These are phyloP conservation scores for Cercospora nicotianae DNA, from an alignment of 2,329 filamentous ascomycete species.

Conservation along the genomic window DNA sequence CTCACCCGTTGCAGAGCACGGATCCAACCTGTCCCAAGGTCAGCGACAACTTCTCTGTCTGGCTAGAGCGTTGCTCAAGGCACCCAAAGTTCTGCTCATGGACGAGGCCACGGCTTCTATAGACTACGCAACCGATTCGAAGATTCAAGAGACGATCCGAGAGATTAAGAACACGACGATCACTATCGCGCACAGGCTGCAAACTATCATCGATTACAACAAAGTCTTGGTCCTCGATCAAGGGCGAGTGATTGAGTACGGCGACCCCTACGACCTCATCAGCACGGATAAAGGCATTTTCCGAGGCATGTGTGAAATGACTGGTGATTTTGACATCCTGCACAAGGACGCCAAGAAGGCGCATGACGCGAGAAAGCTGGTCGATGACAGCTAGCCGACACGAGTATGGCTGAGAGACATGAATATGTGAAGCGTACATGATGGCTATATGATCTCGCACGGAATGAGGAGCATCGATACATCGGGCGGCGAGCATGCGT, in stretches of 20 bases:
- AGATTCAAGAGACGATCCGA: constrained; percentile 96
- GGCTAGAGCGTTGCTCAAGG: constrained; percentile 86
- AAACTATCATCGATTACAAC: constrained; percentile 98
- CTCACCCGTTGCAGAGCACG: constrained; percentile 82
- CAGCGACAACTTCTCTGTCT: constrained; percentile 94
- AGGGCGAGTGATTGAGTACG: constrained; percentile 82
- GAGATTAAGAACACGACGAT: constrained; percentile 89
- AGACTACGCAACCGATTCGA: constrained; percentile 91
- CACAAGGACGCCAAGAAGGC: constrained; percentile 57
- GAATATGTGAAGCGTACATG: neutral
- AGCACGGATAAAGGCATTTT: constrained; percentile 67
- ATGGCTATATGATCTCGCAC: neutral
- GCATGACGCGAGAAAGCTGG: constrained; percentile 44
- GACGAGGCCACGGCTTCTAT: constrained; percentile 98
- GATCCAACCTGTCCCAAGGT: constrained; percentile 91
- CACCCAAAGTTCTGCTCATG: constrained; percentile 94
- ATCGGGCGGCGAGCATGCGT: constrained; percentile 10
- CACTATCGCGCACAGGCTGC: constrained; percentile 91
- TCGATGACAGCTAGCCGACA: constrained; percentile 36
- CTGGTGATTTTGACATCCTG: constrained; percentile 61
- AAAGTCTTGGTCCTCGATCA: constrained; percentile 94
- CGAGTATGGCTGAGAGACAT: neutral
- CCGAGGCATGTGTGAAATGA: constrained; percentile 68
- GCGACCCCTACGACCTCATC: constrained; percentile 82
- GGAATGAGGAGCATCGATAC: constrained; percentile 4